Evolutionary conservation across 2,329 filamentous ascomycete genomes (phyloP).

Genomic region (Neofusicoccum laricinum): DNA sequence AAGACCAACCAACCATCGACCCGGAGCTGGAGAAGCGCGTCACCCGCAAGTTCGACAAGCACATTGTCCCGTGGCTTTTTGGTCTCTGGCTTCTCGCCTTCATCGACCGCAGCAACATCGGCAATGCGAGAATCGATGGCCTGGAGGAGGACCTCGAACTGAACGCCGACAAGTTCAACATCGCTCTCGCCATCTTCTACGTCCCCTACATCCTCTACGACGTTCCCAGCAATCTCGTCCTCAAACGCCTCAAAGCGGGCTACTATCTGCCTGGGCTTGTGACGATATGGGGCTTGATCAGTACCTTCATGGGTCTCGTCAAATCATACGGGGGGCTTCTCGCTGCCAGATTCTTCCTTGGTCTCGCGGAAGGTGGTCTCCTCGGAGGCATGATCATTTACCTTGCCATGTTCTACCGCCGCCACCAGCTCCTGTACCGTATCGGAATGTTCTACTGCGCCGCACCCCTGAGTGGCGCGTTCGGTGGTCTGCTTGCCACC

Average conservation of each 20-base stretch:
- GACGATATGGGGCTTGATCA: constrained; percentile 39
- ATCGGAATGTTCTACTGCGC: constrained; percentile 38
- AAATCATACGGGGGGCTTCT: constrained; percentile 40
- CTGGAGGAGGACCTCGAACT: constrained; percentile 39
- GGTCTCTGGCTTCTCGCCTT: constrained; percentile 47
- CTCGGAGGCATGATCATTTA: constrained; percentile 42
- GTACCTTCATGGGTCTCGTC: constrained; percentile 41
- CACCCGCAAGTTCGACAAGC: constrained; percentile 42
- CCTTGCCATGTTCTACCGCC: constrained; percentile 42
- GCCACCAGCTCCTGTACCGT: constrained; percentile 41
- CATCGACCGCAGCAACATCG: constrained; percentile 44
- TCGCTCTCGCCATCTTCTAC: constrained; percentile 45
- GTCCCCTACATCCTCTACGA: constrained; percentile 43
- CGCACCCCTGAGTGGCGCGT: constrained; percentile 39
- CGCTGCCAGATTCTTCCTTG: constrained; percentile 40
- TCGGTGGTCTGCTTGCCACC: constrained; percentile 43
- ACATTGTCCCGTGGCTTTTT: constrained; percentile 47
- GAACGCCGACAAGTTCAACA: constrained; percentile 41
- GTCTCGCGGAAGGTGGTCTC: constrained; percentile 42
- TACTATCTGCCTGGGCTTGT: constrained; percentile 41
- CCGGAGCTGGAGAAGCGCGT: constrained; percentile 31
- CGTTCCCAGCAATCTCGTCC: constrained; percentile 40
- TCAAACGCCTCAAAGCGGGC: constrained; percentile 40
- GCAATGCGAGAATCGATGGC: constrained; percentile 45
- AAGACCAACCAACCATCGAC: constrained; percentile 4